phyloP scores from a whole-genome alignment of 768 basidiomycete genomes.

The Nidularia sp. region DNA sequence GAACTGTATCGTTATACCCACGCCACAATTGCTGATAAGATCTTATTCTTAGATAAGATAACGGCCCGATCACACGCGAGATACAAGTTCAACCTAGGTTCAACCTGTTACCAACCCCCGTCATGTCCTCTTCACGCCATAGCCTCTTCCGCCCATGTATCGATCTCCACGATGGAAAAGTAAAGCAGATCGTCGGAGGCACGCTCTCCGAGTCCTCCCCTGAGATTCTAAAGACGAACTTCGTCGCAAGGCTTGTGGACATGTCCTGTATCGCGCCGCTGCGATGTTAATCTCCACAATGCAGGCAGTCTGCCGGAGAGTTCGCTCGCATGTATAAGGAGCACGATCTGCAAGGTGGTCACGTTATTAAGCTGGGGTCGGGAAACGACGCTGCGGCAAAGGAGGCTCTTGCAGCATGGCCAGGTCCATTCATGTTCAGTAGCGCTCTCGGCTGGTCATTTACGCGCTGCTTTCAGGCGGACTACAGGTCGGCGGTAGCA shows the following conservation, averaged over 20 bases:
- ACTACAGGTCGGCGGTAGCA: conserved; percentile 92
- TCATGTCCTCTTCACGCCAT: conserved; percentile 32
- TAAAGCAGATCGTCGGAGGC: conserved; percentile 98
- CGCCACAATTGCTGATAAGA: conserved; percentile 18
- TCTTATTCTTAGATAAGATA: conserved; percentile 18
- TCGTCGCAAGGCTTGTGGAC: conserved; percentile 72
- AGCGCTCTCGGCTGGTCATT: conserved; percentile 4
- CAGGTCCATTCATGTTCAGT: conserved; percentile 37
- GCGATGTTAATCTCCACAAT: not conserved
- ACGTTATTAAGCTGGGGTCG: conserved; percentile 93
- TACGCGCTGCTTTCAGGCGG: conserved; percentile 41
- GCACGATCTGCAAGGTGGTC: conserved; percentile 75
- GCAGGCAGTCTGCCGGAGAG: conserved; percentile 71
- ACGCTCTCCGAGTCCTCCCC: conserved; percentile 73
- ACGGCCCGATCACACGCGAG: no score
- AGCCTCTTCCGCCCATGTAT: conserved; percentile 89
- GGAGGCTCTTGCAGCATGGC: conserved; percentile 83
- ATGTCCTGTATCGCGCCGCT: not conserved
- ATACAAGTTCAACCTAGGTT: no score
- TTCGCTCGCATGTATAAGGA: conserved; percentile 77
- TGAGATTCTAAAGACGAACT: conserved; percentile 75
- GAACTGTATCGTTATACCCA: conserved; percentile 40
- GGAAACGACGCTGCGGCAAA: conserved; percentile 87
- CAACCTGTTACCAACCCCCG: no score
- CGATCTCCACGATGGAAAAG: conserved; percentile 91